These are phyloP conservation scores for Zygnema circumcarinatum DNA, from an alignment of 139 green algal species.

Conservation along the genomic window DNA sequence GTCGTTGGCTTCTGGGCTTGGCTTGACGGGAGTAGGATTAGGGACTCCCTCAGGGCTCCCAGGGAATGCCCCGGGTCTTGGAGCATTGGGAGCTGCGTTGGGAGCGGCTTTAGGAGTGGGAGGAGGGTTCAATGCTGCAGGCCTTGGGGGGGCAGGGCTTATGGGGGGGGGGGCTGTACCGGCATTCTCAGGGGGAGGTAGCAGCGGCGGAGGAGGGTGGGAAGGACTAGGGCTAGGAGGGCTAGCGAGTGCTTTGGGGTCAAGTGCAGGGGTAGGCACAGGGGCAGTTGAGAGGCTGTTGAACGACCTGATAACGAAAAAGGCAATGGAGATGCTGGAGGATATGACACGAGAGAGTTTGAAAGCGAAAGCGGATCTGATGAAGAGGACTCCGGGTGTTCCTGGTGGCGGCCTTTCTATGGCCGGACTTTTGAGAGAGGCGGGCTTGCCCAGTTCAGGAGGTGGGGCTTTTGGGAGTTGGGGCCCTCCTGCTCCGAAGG, in stretches of 20 bases:
- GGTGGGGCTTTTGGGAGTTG: background rate
- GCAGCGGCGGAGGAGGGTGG: background rate
- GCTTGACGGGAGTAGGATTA: no score
- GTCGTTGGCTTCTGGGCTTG: no score
- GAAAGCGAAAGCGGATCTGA: background rate
- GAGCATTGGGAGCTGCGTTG: no score
- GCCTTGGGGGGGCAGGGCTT: background rate
- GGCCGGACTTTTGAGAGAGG: background rate
- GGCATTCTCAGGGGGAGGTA: background rate
- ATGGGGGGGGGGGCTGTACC: background rate
- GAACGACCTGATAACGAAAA: background rate
- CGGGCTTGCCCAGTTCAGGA: background rate
- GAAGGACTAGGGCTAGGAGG: background rate
- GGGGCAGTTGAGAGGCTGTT: background rate
- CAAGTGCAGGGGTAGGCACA: background rate
- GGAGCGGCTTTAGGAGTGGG: no score
- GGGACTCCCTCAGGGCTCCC: no score
- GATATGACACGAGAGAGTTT: slow-evolving; percentile 2
- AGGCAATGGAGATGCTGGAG: slow-evolving; percentile 6
- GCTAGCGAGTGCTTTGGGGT: background rate
- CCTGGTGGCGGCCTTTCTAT: background rate
- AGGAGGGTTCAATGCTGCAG: no score
- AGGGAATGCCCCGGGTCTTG: no score
- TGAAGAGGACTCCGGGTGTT: background rate
- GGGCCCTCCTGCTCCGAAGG: background rate